Conservation (phyloP, 768 basidiomycete genomes). For the Naganishia antarctica region DNA sequence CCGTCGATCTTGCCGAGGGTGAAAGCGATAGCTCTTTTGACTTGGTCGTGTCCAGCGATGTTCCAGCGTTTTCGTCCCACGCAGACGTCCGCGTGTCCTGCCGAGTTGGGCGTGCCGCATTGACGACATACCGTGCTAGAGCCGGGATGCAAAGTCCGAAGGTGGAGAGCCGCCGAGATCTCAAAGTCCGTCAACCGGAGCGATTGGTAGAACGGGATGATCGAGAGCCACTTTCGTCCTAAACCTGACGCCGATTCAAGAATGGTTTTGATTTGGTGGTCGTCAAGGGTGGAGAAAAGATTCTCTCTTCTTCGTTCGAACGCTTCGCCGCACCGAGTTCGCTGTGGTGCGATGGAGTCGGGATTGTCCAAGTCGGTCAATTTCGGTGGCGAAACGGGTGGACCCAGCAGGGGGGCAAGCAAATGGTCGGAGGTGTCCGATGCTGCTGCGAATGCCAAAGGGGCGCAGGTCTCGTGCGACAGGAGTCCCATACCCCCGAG, state of each 20-base stretch:
- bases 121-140: not conserved
- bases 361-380: not conserved
- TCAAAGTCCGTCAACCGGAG: constrained; percentile 15
- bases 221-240: not conserved
- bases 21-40: not conserved
- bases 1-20: not conserved
- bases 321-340: not conserved
- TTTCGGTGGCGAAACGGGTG: not conserved
- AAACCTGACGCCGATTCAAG: not conserved
- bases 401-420: not conserved
- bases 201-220: not conserved
- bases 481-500: constrained; percentile 12
- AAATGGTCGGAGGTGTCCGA: constrained; percentile 17
- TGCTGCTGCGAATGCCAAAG: constrained; percentile 9
- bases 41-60: constrained; percentile 2
- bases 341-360: constrained; percentile 2
- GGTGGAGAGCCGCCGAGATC: not conserved
- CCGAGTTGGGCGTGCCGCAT: not conserved
- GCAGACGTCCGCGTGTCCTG: constrained; percentile 7
- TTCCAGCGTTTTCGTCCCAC: not conserved
- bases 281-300: too few species aligned
- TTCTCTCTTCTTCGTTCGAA: not conserved
- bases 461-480: constrained; percentile 4
- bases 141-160: not conserved
- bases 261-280: too few species aligned